Evolutionary conservation across 1,139 yeast genomes (phyloP).

Genomic region (Meyerozyma elateridarum): DNA sequence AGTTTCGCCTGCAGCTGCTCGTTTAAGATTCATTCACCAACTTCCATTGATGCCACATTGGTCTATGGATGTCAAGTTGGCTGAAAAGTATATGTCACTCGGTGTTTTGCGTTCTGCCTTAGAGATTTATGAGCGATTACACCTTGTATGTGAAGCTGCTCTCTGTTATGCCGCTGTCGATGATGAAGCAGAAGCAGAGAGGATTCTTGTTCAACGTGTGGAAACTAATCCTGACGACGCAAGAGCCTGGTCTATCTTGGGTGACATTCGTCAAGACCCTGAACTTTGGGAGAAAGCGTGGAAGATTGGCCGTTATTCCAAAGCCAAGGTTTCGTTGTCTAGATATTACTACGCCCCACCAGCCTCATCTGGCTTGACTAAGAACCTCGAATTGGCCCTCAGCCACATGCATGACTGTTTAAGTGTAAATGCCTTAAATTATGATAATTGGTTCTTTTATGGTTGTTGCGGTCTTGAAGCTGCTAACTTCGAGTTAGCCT

Average conservation of each 20-base stretch:
- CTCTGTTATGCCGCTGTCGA: slow-evolving; percentile 87
- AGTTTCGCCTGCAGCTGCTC: slow-evolving; percentile 35
- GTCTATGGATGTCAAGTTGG: slow-evolving; percentile 76
- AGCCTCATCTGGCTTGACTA: slow-evolving; percentile 42
- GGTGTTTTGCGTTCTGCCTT: slow-evolving; percentile 86
- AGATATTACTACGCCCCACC: slow-evolving; percentile 70
- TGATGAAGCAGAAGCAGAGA: slow-evolving; percentile 62
- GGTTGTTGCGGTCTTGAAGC: slow-evolving; percentile 87
- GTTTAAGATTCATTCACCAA: slow-evolving; percentile 69
- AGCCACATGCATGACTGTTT: slow-evolving; percentile 72
- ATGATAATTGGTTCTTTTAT: slow-evolving; percentile 86
- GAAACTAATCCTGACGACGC: slow-evolving; percentile 66
- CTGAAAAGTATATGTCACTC: slow-evolving; percentile 81
- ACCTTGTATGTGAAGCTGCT: slow-evolving; percentile 79
- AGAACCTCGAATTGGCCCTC: slow-evolving; percentile 54
- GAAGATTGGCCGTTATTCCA: slow-evolving; percentile 76
- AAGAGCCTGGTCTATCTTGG: slow-evolving; percentile 77
- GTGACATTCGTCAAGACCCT: slow-evolving; percentile 81
- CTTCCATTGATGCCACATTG: slow-evolving; percentile 80
- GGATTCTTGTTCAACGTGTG: slow-evolving; percentile 53
- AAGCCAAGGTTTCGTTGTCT: slow-evolving; percentile 83
- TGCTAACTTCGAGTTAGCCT: slow-evolving; percentile 68
- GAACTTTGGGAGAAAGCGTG: slow-evolving; percentile 79
- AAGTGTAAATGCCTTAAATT: slow-evolving; percentile 67
- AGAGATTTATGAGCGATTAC: slow-evolving; percentile 79